Base-by-base conservation (phyloP, 768 basidiomycete genomes). In the Cystofilobasidium bisporidii region DNA sequence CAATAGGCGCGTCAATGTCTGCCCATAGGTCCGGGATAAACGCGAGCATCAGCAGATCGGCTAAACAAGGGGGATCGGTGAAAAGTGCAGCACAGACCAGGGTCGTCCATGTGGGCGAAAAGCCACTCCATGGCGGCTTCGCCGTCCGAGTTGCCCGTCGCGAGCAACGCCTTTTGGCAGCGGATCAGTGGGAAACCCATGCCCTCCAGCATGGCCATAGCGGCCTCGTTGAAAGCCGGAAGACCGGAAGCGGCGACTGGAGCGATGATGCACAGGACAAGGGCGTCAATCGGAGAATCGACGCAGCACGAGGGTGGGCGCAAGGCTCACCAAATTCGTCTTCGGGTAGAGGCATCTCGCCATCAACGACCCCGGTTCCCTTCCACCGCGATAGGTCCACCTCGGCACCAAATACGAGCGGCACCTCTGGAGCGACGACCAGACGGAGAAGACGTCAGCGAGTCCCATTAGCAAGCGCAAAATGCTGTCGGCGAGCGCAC, bases 91-190 rank as follows among this genome's bases (percentile, higher is more conserved):
- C 55, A 67, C 78, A 65, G 20, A 89, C 91, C 89, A 17, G 90
- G 81, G 76, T 98, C 94, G 0, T 97, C 93, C 89, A 93, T 89
- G 76, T 97, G 94, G 53, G 77, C 81, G 74, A 98, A 94, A 48
- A 99, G 77, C 94, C 94, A 99, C 67, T 91, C 86, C 91, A 94
- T 94, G 0, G 96, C 96, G 0, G 80, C 82, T 70, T 92, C 88
- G 0, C 87, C 79, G 67, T 85, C 84, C 20, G 76, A 79, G 72
- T 80, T 78, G 0, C 91, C 90, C 0, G 92, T 98, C 0, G 91
- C 91, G 14, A 94, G 80, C 8, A 98, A 76, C 0, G 93, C 96
- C 72, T 91, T 92, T 72, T 94, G 87, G 75, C 89, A 92, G 28
- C 92, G 83, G 11, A 91, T 76, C 0, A 78, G 75, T 0, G 93